Evolutionary conservation across 768 basidiomycete species (phyloP).

Genomic region (Suillus sp.): DNA sequence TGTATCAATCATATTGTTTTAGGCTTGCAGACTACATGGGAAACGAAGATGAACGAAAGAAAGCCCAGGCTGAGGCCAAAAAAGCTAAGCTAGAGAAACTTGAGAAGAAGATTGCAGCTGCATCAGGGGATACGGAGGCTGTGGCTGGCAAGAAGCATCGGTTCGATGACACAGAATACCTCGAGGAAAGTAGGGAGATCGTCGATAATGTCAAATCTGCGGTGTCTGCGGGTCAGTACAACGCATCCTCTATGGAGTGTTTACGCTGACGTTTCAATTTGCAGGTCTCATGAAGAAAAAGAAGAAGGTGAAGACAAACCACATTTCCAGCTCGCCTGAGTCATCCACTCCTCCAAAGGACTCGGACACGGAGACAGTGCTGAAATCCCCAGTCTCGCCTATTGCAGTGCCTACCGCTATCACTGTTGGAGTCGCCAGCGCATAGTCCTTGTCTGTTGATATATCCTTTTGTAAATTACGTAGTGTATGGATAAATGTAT

Average conservation of each 20-base stretch:
- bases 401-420: conserved; percentile 21
- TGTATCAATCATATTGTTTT: background rate
- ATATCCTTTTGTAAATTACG: background rate
- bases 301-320: conserved; percentile 61
- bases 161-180: conserved; percentile 88
- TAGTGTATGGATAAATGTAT: conserved; percentile 2
- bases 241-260: background rate
- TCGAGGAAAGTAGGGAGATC: conserved; percentile 90
- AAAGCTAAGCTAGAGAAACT: conserved; percentile 82
- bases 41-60: conserved; percentile 76
- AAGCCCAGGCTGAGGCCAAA: conserved; percentile 75
- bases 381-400: conserved; percentile 13
- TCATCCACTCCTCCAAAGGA: conserved; percentile 27
- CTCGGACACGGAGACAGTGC: conserved; percentile 6
- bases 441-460: background rate
- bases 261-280: conserved; percentile 25
- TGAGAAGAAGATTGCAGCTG: conserved; percentile 67
- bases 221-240: conserved; percentile 71
- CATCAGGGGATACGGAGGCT: conserved; percentile 44
- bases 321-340: conserved; percentile 19
- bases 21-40: conserved; percentile 89
- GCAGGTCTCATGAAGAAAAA: conserved; percentile 75
- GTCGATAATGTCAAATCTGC: conserved; percentile 91
- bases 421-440: conserved; percentile 16
- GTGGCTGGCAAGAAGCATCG: conserved; percentile 80